phyloP scores from a whole-genome alignment of 371 early-diverging fungal genomes.

The Umbelopsis sp. region DNA sequence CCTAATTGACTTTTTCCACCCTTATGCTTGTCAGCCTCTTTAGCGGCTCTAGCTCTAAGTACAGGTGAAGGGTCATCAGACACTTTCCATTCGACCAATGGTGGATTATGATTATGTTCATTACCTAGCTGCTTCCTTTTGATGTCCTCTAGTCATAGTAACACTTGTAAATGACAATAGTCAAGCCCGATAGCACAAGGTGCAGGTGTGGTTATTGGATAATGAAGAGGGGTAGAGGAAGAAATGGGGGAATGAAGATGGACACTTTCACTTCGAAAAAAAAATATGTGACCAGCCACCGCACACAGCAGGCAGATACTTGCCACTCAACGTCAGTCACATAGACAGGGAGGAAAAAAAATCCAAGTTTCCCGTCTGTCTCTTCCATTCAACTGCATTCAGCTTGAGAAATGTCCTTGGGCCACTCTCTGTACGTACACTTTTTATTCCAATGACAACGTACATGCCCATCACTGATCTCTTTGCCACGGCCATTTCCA shows the following conservation, averaged over 20 bases:
- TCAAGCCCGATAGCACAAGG: slow-evolving; percentile 8
- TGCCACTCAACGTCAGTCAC: neutral
- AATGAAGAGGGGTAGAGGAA: neutral
- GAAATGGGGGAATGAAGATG: neutral
- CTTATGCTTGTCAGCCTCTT: slow-evolving; percentile 51
- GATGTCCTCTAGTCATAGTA: slow-evolving; percentile 14
- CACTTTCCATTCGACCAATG: too few relatives aligned
- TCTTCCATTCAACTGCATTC: neutral
- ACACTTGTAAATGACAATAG: slow-evolving; percentile 8
- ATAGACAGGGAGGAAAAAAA: neutral
- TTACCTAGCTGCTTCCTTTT: slow-evolving; percentile 18
- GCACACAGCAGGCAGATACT: neutral
- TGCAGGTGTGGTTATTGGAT: neutral
- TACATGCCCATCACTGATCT: too few relatives aligned
- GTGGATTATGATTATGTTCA: neutral
- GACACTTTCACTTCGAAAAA: neutral
- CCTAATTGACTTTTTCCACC: slow-evolving; percentile 55
- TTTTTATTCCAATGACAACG: neutral
- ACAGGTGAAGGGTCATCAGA: neutral
- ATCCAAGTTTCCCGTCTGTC: neutral
- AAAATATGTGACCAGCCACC: neutral
- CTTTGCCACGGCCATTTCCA: slow-evolving; percentile 6
- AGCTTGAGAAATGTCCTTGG: neutral
- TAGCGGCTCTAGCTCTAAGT: slow-evolving; percentile 25
- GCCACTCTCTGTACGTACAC: slow-evolving; percentile 3